phyloP scores from a whole-genome alignment of 768 basidiomycete species.

The Leccinum subtestaceum region DNA sequence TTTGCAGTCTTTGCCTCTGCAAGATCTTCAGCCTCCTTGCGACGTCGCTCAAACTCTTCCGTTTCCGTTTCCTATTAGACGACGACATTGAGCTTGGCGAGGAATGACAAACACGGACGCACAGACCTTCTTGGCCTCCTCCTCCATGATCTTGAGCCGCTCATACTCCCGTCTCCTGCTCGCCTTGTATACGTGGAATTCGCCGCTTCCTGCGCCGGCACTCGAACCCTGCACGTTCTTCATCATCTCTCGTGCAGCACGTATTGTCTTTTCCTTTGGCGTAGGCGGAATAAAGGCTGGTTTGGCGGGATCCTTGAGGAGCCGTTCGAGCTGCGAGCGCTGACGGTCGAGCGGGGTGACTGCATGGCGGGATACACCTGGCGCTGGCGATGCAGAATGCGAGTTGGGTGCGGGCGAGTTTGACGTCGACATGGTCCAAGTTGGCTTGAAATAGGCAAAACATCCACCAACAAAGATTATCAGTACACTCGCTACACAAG shows the following conservation, averaged over 20 bases:
- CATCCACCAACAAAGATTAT: conserved; percentile 18
- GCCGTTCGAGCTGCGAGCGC: conserved; percentile 71
- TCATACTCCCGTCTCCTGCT: conserved; percentile 93
- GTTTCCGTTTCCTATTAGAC: conserved; percentile 60
- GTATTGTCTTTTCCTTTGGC: conserved; percentile 77
- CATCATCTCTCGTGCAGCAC: conserved; percentile 93
- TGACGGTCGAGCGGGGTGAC: conserved; percentile 51
- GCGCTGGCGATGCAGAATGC: conserved; percentile 32
- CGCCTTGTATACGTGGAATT: conserved; percentile 99
- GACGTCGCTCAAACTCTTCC: conserved; percentile 72
- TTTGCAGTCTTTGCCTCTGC: conserved; percentile 91
- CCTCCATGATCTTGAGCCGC: conserved; percentile 86
- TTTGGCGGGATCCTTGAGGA: conserved; percentile 88
- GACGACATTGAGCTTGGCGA: conserved; percentile 1
- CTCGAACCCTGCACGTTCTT: conserved; percentile 98
- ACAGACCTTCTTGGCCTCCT: conserved; percentile 70
- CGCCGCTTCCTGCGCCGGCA: conserved; percentile 95
- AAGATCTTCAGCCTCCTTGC: conserved; percentile 63
- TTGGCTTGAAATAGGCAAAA: conserved; percentile 13
- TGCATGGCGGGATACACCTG: conserved; percentile 41
- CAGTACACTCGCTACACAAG: conserved; percentile 6
- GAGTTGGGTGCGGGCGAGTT: conserved; percentile 30
- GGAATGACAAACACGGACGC: background rate
- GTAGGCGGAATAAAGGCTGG: conserved; percentile 76
- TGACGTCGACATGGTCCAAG: conserved; percentile 28